These are phyloP conservation scores for Orobanche coerulescens DNA, from an alignment of 257 asterid species.

Conservation along the genomic window DNA sequence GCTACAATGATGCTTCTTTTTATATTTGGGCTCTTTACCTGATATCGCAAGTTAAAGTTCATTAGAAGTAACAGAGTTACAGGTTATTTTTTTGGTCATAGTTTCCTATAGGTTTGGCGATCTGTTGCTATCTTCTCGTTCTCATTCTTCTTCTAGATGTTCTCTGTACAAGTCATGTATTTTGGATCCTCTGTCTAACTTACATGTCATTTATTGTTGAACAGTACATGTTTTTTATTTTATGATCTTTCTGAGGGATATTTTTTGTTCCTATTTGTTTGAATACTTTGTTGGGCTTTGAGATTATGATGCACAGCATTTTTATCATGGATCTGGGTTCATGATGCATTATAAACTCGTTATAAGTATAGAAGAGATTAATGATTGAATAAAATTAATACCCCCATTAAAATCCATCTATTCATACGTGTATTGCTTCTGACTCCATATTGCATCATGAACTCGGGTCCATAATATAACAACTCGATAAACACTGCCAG, in stretches of 20 bases:
- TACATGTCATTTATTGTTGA: constrained; percentile 7
- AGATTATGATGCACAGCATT: constrained; percentile 6
- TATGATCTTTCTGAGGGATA: not conserved
- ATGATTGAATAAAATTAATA: too few species aligned
- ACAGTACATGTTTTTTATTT: not conserved
- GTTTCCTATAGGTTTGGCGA: not conserved
- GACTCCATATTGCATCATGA: too few species aligned
- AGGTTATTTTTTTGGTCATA: not conserved
- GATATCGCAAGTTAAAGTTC: not conserved
- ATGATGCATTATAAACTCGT: too few species aligned
- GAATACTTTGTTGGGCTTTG: not conserved
- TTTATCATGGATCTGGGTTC: too few species aligned
- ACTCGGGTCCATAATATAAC: too few species aligned
- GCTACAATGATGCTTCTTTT: not conserved
- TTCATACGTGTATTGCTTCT: too few species aligned
- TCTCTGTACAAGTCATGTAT: not conserved
- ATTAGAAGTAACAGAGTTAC: not conserved
- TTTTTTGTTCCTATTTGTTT: constrained; percentile 4
- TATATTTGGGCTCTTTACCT: not conserved
- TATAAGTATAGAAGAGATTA: too few species aligned
- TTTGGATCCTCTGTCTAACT: constrained; percentile 3
- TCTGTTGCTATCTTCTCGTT: not conserved
- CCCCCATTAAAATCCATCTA: too few species aligned
- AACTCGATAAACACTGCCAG: not conserved
- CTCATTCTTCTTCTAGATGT: not conserved